Percentiles rank a stretch among this genome's conserved stretches.
These are phyloP conservation scores for Protomyces macrosporus DNA, from an alignment of 1,139 yeast species.

Conservation along the genomic window DNA sequence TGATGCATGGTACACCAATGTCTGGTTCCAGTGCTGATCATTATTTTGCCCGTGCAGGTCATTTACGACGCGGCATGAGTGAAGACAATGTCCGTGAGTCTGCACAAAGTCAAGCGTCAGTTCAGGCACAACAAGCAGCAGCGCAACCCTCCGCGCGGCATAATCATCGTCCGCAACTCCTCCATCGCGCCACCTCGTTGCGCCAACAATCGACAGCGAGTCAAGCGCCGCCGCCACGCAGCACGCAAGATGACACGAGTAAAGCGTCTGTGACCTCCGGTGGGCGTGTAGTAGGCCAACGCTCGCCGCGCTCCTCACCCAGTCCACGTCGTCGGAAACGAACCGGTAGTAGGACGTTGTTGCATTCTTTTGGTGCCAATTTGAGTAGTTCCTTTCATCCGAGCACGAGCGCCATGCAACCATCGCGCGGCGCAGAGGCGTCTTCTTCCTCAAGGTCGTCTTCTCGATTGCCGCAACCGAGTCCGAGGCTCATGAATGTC, in stretches of 20 bases:
- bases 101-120: not conserved
- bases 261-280: not conserved
- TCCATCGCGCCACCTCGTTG: not conserved
- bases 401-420: not conserved
- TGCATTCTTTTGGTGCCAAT: conserved; percentile 23
- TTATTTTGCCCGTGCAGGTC: conserved; percentile 6
- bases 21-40: conserved; percentile 1
- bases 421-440: not conserved
- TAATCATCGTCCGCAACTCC: not conserved
- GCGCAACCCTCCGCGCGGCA: not conserved
- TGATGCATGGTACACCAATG: conserved; percentile 12
- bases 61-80: conserved; percentile 6
- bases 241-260: not conserved
- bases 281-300: not conserved
- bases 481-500: conserved; percentile 34
- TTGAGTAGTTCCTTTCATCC: conserved; percentile 10
- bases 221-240: too few species aligned
- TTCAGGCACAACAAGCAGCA: not conserved
- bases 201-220: not conserved
- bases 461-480: conserved; percentile 17
- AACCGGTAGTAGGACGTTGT: conserved; percentile 4
- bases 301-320: conserved; percentile 5
- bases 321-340: conserved; percentile 11
- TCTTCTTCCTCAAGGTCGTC: not conserved
- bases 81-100: conserved; percentile 6